Conservation (phyloP, 2,329 filamentous ascomycete species). For the Fusarium mexicanum region DNA sequence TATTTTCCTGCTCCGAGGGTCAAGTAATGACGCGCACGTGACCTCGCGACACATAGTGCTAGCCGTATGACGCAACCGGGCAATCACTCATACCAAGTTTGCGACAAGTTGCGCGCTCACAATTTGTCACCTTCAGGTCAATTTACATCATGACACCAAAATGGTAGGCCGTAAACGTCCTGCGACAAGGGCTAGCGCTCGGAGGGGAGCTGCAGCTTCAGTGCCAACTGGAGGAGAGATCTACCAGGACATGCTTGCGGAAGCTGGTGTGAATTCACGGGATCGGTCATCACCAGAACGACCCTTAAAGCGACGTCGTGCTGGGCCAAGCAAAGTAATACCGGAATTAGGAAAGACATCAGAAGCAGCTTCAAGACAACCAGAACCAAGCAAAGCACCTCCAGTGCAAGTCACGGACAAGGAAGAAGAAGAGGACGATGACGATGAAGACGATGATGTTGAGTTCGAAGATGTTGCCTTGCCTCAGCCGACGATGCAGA, state of each 20-base stretch:
- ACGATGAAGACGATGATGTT: slow-evolving; percentile 55
- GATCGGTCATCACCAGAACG: slow-evolving; percentile 47
- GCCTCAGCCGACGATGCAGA: slow-evolving; percentile 61
- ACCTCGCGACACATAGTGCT: slow-evolving; percentile 25
- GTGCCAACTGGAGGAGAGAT: slow-evolving; percentile 49
- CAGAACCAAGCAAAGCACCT: not conserved
- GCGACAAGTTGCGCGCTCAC: slow-evolving; percentile 9
- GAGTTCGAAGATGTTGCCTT: slow-evolving; percentile 63
- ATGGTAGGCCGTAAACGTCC: slow-evolving; percentile 48
- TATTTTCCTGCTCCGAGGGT: not conserved
- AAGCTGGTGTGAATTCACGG: slow-evolving; percentile 54
- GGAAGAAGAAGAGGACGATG: slow-evolving; percentile 35
- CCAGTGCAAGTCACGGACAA: not conserved
- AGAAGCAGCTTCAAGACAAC: not conserved
- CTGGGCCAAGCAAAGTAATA: slow-evolving; percentile 24
- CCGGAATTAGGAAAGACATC: not conserved
- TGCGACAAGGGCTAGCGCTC: slow-evolving; percentile 38
- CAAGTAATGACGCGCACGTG: slow-evolving; percentile 12
- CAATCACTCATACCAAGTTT: slow-evolving; percentile 28
- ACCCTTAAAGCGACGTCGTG: slow-evolving; percentile 53
- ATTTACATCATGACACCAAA: slow-evolving; percentile 7
- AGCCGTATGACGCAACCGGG: slow-evolving; percentile 42
- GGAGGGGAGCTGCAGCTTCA: slow-evolving; percentile 18
- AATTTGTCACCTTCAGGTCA: not conserved
- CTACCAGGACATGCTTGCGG: slow-evolving; percentile 60